Evolutionary conservation across 2,329 filamentous ascomycete genomes (phyloP).

Genomic region (Emergomyces africanus): DNA sequence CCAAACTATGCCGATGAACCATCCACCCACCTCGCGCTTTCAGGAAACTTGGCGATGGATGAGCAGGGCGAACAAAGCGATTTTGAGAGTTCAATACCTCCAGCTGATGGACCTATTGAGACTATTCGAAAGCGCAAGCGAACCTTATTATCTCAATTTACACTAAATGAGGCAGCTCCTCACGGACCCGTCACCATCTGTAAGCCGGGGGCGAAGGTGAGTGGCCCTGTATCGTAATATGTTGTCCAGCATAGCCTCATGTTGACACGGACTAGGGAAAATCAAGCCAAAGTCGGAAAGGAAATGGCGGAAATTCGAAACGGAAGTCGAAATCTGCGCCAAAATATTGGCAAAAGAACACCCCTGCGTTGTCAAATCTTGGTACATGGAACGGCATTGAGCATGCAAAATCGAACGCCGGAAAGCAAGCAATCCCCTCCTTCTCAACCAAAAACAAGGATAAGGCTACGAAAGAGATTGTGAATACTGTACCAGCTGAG

Average conservation of each 20-base stretch:
- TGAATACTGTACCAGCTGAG: constrained; percentile 19
- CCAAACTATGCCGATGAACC: no score
- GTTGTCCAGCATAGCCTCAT: not conserved
- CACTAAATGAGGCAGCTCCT: not conserved
- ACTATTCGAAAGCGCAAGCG: not conserved
- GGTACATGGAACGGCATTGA: constrained; percentile 13
- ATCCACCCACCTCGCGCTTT: not conserved
- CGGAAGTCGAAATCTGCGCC: not conserved
- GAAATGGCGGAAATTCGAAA: not conserved
- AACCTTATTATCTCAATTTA: not conserved
- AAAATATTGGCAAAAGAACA: not conserved
- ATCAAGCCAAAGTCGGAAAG: not conserved
- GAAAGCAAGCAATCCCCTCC: constrained; percentile 13
- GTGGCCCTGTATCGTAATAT: not conserved
- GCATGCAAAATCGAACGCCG: constrained; percentile 18
- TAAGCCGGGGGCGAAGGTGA: not conserved
- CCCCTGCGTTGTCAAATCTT: constrained; percentile 4
- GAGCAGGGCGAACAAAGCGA: not conserved
- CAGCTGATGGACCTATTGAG: not conserved
- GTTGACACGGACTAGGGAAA: not conserved
- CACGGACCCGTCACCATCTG: not conserved
- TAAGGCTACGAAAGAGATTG: constrained; percentile 21
- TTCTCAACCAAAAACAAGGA: constrained; percentile 15
- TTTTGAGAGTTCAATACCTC: not conserved
- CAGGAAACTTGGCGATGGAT: not conserved